Evolutionary conservation across 2,329 filamentous ascomycete genomes (phyloP), one percentile per base, ranked within the genome.

Genomic region (Talaromyces sp.): DNA sequence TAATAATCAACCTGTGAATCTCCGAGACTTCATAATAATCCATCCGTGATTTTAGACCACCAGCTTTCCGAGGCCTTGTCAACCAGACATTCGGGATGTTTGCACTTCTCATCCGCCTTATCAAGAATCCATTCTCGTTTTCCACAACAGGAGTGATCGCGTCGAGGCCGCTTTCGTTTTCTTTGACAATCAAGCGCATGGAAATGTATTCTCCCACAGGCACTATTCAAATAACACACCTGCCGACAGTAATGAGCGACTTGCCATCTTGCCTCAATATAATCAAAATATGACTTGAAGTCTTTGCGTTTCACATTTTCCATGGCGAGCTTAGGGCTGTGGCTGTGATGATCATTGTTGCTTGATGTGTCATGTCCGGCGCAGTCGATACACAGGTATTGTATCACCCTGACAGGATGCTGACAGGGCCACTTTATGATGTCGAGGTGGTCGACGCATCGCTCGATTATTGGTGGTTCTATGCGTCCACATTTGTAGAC

Each of bases 61-160:
- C 63, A 65, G 11, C 11, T 61, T 31, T 22, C n/a, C 13, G 35
- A 27, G 37, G n/a, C 19, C 24, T 43, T 62, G 2, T 14, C 6
- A 22, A n/a, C 7, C 50, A 65, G 5, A 14, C 63, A 65, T 16
- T 65, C 41, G 27, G 59, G 59, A 62, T 65, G 63, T 31, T 22
- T 62, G 39, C 58, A 65, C 27, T 49, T 60, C 50, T 65, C 63
- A 43, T 65, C 43, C 1, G 54, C 54, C 13, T 33, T 58, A 39
- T 65, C 63, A n/a, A 65, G 10, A 49, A 65, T 60, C 63, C 58
- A 65, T 31, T 65, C 63, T 39, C 59, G 10, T 35, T 62, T 50
- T 13, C 63, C 63, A 45, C 58, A 65, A 19, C 59, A 65, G 11
- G 59, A 65, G 9, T 65, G 63, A 41, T 62, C 63, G 22, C 50